phyloP scores from a whole-genome alignment of 2,329 filamentous ascomycete species.

The Escovopsis sp. region DNA sequence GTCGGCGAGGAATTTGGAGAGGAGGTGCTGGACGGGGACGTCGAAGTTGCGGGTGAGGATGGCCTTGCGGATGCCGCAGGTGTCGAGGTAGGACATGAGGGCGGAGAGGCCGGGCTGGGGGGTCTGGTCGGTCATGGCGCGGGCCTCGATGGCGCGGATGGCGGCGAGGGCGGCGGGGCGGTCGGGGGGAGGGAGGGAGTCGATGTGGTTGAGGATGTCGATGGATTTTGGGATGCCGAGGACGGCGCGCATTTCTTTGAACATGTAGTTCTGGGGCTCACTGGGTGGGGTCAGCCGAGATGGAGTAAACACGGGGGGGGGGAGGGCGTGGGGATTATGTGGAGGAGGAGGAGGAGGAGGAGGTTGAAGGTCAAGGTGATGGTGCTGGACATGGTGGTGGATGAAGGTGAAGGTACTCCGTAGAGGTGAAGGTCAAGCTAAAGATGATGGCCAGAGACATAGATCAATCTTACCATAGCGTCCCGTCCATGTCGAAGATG shows the following conservation, averaged over 20 bases:
- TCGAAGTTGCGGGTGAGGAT: constrained; percentile 95
- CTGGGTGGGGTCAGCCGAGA: constrained; percentile 25
- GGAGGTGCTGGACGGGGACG: constrained; percentile 56
- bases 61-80: constrained; percentile 51
- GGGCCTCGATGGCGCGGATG: constrained; percentile 65
- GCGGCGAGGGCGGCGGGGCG: constrained; percentile 53
- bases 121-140: constrained; percentile 63
- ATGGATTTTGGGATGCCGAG: constrained; percentile 54
- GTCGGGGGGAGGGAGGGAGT: constrained; percentile 45
- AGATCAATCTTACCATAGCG: constrained; percentile 54
- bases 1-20: constrained; percentile 56
- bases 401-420: too few species aligned
- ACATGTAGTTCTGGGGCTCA: constrained; percentile 92
- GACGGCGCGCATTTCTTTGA: constrained; percentile 63
- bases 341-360: neutral
- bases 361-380: neutral
- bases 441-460: too few species aligned
- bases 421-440: too few species aligned
- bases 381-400: too few species aligned
- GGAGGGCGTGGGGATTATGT: constrained; percentile 3
- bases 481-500: constrained; percentile 92
- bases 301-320: neutral
- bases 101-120: constrained; percentile 65
- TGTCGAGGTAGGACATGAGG: constrained; percentile 73
- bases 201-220: constrained; percentile 86